Percentiles rank a stretch among this genome's conserved stretches.
These are phyloP conservation scores for Pneumocystis canis DNA, from an alignment of 1,139 yeast genomes.

Conservation along the genomic window DNA sequence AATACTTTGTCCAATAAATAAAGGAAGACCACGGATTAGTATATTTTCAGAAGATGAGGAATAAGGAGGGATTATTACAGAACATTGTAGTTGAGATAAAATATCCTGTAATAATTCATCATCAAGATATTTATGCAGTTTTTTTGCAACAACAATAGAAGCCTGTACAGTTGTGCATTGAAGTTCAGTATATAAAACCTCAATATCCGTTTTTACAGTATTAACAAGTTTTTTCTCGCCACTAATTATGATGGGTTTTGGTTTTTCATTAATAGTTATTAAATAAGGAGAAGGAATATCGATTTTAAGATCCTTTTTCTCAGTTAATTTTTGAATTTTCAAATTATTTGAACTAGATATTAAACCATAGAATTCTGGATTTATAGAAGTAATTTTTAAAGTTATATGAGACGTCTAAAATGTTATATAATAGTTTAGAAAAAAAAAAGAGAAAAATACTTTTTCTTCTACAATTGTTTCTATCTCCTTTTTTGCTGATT, in stretches of 20 bases:
- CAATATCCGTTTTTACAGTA: slow-evolving; percentile 35
- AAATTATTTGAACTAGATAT: slow-evolving; percentile 12
- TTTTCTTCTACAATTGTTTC: slow-evolving; percentile 61
- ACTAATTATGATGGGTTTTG: slow-evolving; percentile 30
- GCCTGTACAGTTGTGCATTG: slow-evolving; percentile 25
- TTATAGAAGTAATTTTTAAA: slow-evolving; percentile 26
- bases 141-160: slow-evolving; percentile 35
- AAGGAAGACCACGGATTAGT: slow-evolving; percentile 46
- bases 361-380: slow-evolving; percentile 22
- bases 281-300: slow-evolving; percentile 20
- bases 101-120: slow-evolving; percentile 25
- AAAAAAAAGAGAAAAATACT: slow-evolving; percentile 20
- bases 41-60: slow-evolving; percentile 28
- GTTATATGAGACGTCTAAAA: slow-evolving; percentile 19
- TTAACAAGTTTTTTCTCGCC: slow-evolving; percentile 55
- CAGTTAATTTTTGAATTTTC: slow-evolving; percentile 10
- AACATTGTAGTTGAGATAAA: slow-evolving; percentile 44
- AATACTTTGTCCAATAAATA: slow-evolving; percentile 46
- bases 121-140: slow-evolving; percentile 36
- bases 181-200: slow-evolving; percentile 32
- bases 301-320: slow-evolving; percentile 25
- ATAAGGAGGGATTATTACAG: slow-evolving; percentile 42
- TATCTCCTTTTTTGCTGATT: slow-evolving; percentile 56
- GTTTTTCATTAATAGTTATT: slow-evolving; percentile 13
- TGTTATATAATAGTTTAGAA: neutral